Conservation (phyloP, 805 yeast genomes). For the Lachancea lanzarotensis region DNA sequence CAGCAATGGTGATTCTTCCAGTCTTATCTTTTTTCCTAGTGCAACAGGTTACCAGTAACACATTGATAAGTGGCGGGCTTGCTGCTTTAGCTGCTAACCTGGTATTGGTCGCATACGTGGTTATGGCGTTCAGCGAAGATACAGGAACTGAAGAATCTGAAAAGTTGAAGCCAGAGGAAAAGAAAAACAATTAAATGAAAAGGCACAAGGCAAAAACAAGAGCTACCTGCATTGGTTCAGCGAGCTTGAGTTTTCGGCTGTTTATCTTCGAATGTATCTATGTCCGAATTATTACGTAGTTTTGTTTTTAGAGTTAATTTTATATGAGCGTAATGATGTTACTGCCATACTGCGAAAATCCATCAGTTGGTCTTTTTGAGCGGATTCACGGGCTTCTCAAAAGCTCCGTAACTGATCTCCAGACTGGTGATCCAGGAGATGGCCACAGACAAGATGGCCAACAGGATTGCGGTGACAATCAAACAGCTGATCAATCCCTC, state of each 20-base stretch:
- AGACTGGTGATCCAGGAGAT: conserved; percentile 64
- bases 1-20: conserved; percentile 68
- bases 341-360: not conserved
- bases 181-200: not conserved
- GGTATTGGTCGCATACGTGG: conserved; percentile 65
- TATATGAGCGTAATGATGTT: not conserved
- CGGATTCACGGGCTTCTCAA: conserved; percentile 49
- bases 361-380: conserved; percentile 27
- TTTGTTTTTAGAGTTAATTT: not conserved
- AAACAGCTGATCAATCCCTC: conserved; percentile 71
- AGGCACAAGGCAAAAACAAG: too few species aligned
- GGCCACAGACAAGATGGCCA: conserved; percentile 53
- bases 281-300: conserved; percentile 8
- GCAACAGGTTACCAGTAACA: conserved; percentile 41
- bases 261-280: conserved; percentile 8
- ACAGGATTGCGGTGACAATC: conserved; percentile 55
- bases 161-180: conserved; percentile 30
- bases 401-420: conserved; percentile 74
- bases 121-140: conserved; percentile 70
- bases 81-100: conserved; percentile 72
- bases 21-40: conserved; percentile 52
- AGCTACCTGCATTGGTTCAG: too few species aligned
- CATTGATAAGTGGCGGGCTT: conserved; percentile 69
- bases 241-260: not conserved
- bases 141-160: conserved; percentile 31